These are phyloP conservation scores for Globisporangium heterothallicum DNA, from an alignment of 352 stramenopile species.

Conservation along the genomic window DNA sequence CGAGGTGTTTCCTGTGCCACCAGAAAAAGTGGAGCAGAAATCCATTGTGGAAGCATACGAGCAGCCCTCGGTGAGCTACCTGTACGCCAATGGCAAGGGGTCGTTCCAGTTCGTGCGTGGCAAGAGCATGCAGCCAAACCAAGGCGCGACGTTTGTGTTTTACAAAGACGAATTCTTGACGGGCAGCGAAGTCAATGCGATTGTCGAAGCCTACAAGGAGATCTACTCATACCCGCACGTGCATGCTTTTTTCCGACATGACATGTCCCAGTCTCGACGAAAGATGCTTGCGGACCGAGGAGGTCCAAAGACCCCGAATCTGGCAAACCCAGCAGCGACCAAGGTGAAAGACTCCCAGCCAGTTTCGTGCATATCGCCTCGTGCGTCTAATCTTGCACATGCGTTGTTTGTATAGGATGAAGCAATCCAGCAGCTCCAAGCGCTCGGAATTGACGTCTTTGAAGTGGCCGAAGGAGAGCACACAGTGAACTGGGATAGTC, in stretches of 20 bases:
- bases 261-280: conserved; percentile 54
- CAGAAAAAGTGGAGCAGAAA: conserved; percentile 31
- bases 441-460: conserved; percentile 78
- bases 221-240: conserved; percentile 78
- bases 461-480: conserved; percentile 53
- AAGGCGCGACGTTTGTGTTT: conserved; percentile 62
- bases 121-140: conserved; percentile 27
- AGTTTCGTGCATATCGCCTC: background rate
- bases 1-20: conserved; percentile 52
- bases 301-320: conserved; percentile 3
- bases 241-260: conserved; percentile 63
- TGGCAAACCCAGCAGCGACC: conserved; percentile 17
- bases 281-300: conserved; percentile 37
- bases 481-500: conserved; percentile 73
- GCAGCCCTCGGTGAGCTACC: conserved; percentile 60
- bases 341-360: no score
- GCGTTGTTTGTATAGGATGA: conserved; percentile 36
- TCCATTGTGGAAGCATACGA: conserved; percentile 63
- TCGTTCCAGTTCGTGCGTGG: conserved; percentile 81
- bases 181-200: conserved; percentile 56
- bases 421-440: conserved; percentile 74
- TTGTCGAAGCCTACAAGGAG: conserved; percentile 83
- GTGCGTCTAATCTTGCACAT: background rate
- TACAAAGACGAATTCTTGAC: conserved; percentile 85
- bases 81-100: conserved; percentile 69